Conservation (phyloP, 768 basidiomycete genomes). For the Mycena pura region DNA sequence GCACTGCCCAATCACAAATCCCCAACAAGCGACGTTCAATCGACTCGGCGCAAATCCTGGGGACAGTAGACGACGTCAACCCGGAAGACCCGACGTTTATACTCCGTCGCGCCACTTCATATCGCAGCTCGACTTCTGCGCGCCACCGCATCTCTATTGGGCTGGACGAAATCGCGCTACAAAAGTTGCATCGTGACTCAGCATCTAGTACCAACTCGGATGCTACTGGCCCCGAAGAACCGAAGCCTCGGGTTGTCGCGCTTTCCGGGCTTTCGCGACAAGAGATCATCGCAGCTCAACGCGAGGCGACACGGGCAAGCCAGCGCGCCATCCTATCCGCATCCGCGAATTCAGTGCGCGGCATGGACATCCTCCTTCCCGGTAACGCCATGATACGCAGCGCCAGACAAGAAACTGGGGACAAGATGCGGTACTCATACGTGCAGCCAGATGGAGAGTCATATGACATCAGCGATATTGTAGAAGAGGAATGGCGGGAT, state of each 20-base stretch:
- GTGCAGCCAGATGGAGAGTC: slow-evolving; percentile 90
- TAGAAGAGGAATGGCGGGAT: slow-evolving; percentile 88
- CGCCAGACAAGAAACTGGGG: slow-evolving; percentile 71
- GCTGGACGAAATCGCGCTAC: slow-evolving; percentile 83
- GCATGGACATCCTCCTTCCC: slow-evolving; percentile 87
- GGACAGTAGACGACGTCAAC: slow-evolving; percentile 74
- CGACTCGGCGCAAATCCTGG: slow-evolving; percentile 78
- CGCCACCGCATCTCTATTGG: slow-evolving; percentile 76
- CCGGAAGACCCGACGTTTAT: slow-evolving; percentile 90
- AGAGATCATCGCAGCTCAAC: slow-evolving; percentile 93
- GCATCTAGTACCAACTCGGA: slow-evolving; percentile 67
- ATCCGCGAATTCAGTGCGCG: slow-evolving; percentile 83
- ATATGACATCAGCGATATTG: slow-evolving; percentile 91
- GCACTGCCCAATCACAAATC: slow-evolving; percentile 64
- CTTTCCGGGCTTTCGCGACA: slow-evolving; percentile 59
- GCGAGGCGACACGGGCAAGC: slow-evolving; percentile 84
- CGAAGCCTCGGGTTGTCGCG: neutral
- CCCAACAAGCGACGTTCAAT: slow-evolving; percentile 83
- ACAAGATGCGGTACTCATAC: slow-evolving; percentile 91
- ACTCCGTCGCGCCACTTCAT: slow-evolving; percentile 81
- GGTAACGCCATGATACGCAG: slow-evolving; percentile 88
- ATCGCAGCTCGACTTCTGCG: slow-evolving; percentile 68
- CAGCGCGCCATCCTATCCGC: slow-evolving; percentile 85
- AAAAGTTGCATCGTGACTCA: slow-evolving; percentile 73
- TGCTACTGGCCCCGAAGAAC: slow-evolving; percentile 34